Evolutionary conservation across 1,139 yeast species (phyloP), one percentile per base, ranked within the genome.

Genomic region (Groenewaldozyma auringiensis): DNA sequence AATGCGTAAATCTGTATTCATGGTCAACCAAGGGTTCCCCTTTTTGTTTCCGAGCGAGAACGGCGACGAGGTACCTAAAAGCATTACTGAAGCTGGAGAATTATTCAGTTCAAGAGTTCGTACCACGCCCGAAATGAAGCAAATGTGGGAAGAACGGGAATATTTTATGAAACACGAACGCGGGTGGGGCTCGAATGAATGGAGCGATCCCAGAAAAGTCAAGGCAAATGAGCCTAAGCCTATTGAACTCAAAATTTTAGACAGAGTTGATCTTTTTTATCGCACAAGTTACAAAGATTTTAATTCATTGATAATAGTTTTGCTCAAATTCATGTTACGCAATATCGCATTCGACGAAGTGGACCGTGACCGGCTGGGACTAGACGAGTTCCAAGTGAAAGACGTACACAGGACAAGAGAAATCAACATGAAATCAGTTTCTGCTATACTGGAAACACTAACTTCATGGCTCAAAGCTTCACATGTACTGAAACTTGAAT

Each of bases 21-120:
- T 85, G 63, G 78, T 92, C 0, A 84, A 85, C 59, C 85, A 83
- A 55, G 75, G 81, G 11, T 82, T 77, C 67, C 96, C 97, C 0
- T 78, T 86, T 53, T 70, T 87, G 3, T 83, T 81, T 57, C 96
- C 96, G 0, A 67, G 71, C 1, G 65, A 61, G 18, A 67, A 59
- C 48, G 46, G 50, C n/a, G 61, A 62, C 0, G 60, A 62, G 11
- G 76, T 81, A 0, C 97, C 97, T 0, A 72, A 68, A 45, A 88
- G 95, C 48, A 79, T 89, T 22, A 69, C 75, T 45, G 96, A 92
- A 59, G 96, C 96, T 0, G 69, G 81, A 9, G 72, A 71, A 32
- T 74, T 92, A 4, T 75, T 86, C 50, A 70, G 74, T 27, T 67
- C 76, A 14, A 76, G 84, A 20, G 74, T 87, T 1, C 72, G 78